Conservation (phyloP, 305 asterid species). For the Andrographis paniculata region DNA sequence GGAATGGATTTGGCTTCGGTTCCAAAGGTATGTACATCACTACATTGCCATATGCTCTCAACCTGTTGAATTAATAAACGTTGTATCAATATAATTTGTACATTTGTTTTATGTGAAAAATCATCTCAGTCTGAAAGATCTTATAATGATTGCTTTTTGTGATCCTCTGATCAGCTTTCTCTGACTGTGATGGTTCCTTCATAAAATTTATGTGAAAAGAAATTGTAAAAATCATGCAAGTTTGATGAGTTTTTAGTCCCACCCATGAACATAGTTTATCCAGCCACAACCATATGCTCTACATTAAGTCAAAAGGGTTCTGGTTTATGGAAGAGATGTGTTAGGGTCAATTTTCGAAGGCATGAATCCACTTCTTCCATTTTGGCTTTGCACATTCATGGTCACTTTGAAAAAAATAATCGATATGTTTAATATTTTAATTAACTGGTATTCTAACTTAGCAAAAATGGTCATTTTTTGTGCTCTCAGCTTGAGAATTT, state of each 20-base stretch:
- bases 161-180: no score
- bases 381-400: constrained; percentile 5
- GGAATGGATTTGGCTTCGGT: constrained; percentile 69
- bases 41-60: constrained; percentile 9
- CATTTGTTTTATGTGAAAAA: constrained; percentile 1
- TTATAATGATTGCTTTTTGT: no score
- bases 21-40: constrained; percentile 41
- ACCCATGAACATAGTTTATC: constrained; percentile 10
- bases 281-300: constrained; percentile 8
- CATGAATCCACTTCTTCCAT: constrained; percentile 1
- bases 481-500: constrained; percentile 56
- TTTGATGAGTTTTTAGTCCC: background rate
- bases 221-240: constrained; percentile 2
- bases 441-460: constrained; percentile 16
- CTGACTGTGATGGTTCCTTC: constrained; percentile 9
- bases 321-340: background rate
- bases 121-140: constrained; percentile 1
- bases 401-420: constrained; percentile 11
- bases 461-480: constrained; percentile 17
- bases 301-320: constrained; percentile 5
- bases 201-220: constrained; percentile 3
- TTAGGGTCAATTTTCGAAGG: constrained; percentile 1
- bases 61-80: background rate
- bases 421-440: constrained; percentile 1
- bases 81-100: constrained; percentile 6